Base-by-base conservation (phyloP, 2,329 filamentous ascomycete genomes). In the Emergomyces pasteurianus region DNA sequence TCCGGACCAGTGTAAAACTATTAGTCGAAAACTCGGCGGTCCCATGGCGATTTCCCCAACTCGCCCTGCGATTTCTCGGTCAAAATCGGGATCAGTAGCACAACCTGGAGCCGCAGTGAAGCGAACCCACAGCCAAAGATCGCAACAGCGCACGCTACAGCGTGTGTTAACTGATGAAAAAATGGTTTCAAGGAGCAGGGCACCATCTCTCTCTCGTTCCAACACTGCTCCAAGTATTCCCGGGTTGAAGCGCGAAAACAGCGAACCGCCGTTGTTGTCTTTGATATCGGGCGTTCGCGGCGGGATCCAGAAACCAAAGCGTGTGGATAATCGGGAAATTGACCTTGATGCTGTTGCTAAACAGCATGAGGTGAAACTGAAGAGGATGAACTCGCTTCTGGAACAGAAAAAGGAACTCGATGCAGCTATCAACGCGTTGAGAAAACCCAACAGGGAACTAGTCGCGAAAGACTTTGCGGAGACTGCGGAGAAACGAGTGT, bases 371-470 rank as follows among this genome's bases (percentile, higher is more conserved):
- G 69, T 72, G 10, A 80, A 79, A 63, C 63, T 77, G 47, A 75
- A 73, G 64, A 78, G 77, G 64, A 75, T 77, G 60, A 74, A 78
- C 60, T 70, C 74, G 62, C 67, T 78, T 14, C 69, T 74, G 28
- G 75, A 79, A 36, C 76, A 79, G 61, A 78, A 78, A 68, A 76
- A 72, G 62, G 77, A 80, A 62, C 71, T 80, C 10, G 76, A 78
- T 62, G 76, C 75, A 31, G 78, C 78, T 34, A 80, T 80, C 62
- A 67, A 73, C 28, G 72, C 77, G 0, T 67, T 80, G 4, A 74
- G 76, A 54, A 79, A 78, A 61, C 78, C 78, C 4, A 79, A 79
- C 63, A 71, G 78, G 57, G 71, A 74, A 40, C 70, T 79, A 4
- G 76, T 78, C 14, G 74, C 77, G 18, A 74, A 73, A 59, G 75